Evolutionary conservation across 108 stramenopile genomes (phyloP), one percentile per base, ranked within the genome.

Genomic region (Conticribra guillardii): DNA sequence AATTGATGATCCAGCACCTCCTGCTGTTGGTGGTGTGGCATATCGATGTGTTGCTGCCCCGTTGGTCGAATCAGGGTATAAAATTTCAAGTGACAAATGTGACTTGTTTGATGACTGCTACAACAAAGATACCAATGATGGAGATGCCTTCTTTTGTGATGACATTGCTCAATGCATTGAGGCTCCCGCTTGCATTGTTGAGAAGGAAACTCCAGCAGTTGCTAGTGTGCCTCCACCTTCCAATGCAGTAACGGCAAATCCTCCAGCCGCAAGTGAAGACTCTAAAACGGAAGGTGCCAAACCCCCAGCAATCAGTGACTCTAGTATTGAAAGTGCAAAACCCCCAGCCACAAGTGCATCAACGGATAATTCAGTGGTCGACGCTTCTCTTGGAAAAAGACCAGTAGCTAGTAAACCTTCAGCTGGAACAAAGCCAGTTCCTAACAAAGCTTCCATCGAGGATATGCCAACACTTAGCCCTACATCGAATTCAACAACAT

Each of bases 61-160:
- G 49, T 52, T 78, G 58, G 57, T 62, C 33, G 69, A 65, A 18
- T 26, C 24, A 3, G 76, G 64, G 4, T 78, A 78, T 17, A 44
- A 66, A 54, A 57, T 78, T 11, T 70, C 76, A 28, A 54, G 33
- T 22, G 51, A 78, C 17, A 78, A 79, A 49, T 71, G 78, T 46
- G 71, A 56, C 33, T 58, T 72, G 49, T 79, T 70, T 47, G 69
- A 65, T 22, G 41, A 60, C 24, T 75, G 74, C 45, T 76, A 54
- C 14, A 69, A 76, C 62, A 18, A 37, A 53, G 41, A 69, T 9
- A 69, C 62, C 29, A 63, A 70, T 44, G 64, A 58, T 64, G 76
- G 69, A 17, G 76, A 78, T 31, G 68, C 69, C 45, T 78, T 61
- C 49, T 78, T 70, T 46, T 78, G 76, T 26, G 56, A 66, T 23